Evolutionary conservation across 768 basidiomycete species (phyloP), one percentile per base, ranked within the genome.

Genomic region (Macrocybe gigantea): DNA sequence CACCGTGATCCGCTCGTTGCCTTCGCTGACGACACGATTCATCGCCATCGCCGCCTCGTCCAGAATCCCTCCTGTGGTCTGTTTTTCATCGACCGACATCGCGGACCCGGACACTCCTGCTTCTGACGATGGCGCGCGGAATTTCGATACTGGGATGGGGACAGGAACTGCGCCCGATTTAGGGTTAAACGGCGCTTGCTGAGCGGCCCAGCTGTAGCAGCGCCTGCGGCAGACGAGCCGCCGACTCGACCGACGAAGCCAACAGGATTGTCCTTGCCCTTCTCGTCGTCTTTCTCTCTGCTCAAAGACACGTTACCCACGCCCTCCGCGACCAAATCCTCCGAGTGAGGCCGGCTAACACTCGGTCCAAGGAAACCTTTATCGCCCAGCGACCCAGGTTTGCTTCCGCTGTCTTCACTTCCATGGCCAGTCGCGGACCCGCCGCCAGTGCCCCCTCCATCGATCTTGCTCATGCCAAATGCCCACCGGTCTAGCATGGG

Each of bases 401-500:
- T 22, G 22, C 22, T 22, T 22, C 22, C 22, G 22, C 22, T 22
- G 22, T 22, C 22, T 22, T 22, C 22, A 22, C 22, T 22, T 22
- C 22, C 22, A 22, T 22, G 22, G 22, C 22, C 22, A 22, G 22
- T 22, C 22, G 22, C 22, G 22, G 22, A 22, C 22, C 22, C 22
- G 22, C 22, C 22, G 1, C 22, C 22, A 22, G 22, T 22, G 22
- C 22, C 4, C 4, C 22, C 22, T 22, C 69, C 72, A 14, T 83
- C 88, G 57, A 97, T 94, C 67, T 84, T 89, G 68, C 78, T 85
- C 95, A 98, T 98, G 2, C 83, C 85, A 58, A 99, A 95, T 0
- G 83, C 83, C 73, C 83, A 90, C 55, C 85, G 87, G 73, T 96
- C 94, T 41, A 94, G 56, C 68, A 70, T 70, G 9, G 90, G 87